Percentiles rank a stretch among this genome's conserved stretches.
phyloP scores from a whole-genome alignment of 495 filamentous ascomycete species.

The Apiosordaria backusii region DNA sequence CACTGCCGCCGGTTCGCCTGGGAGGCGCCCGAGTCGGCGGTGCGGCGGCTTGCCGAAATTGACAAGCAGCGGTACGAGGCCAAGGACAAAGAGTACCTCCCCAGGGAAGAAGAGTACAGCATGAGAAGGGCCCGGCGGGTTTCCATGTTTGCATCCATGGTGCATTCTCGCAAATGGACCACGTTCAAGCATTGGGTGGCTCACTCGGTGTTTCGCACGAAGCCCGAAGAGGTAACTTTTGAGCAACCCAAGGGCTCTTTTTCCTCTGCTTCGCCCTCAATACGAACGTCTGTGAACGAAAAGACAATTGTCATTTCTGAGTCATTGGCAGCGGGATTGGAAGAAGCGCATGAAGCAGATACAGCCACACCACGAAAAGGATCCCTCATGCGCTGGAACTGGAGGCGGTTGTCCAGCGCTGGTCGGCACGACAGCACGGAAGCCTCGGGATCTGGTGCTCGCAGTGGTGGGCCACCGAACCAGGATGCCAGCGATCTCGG shows the following conservation, averaged over 20 bases:
- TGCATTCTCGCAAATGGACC: background rate
- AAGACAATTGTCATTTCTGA: background rate
- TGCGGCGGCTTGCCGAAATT: background rate
- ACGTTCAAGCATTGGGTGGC: background rate
- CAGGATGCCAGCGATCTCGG: background rate
- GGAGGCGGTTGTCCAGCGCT: background rate
- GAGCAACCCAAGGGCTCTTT: background rate
- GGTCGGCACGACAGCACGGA: background rate
- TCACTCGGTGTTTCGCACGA: background rate
- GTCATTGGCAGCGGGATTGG: background rate
- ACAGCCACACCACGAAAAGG: background rate
- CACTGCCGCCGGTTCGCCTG: background rate
- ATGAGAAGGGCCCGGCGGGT: background rate
- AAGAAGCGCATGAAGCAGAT: background rate
- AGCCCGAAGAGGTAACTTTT: background rate
- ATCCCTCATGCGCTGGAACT: background rate
- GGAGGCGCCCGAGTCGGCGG: background rate
- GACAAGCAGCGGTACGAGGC: background rate
- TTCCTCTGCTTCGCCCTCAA: background rate
- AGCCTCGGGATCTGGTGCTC: background rate
- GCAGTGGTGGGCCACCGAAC: background rate
- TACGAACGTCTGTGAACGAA: background rate
- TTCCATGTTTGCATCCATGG: background rate
- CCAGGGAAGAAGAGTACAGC: background rate
- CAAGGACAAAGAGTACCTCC: background rate